Evolutionary conservation across 176 grass and related monocot genomes (phyloP), one percentile per base, ranked within the genome.

Genomic region (Triticum timopheevii): DNA sequence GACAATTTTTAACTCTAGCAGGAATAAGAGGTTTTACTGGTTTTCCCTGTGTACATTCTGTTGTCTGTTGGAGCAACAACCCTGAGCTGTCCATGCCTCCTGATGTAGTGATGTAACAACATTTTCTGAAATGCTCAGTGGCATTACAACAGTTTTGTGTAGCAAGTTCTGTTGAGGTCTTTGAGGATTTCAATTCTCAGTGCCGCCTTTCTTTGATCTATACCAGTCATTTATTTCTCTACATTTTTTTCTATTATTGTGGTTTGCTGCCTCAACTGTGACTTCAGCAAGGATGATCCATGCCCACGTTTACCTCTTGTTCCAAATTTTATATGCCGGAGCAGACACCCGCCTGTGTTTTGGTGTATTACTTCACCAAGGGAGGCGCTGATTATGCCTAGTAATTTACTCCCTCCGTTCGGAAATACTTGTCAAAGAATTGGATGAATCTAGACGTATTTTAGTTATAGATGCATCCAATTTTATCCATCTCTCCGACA

Each of bases 1-100:
- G 63, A 86, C 68, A 96, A 94, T 91, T 94, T 97, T 94, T 99
- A 91, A 90, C 87, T 72, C 59, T 73, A 80, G 58, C 12, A 65
- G 66, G 76, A 68, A 89, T 86, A 92, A 94, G 52, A 80, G 44
- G 58, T 87, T 54, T 54, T 82, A 85, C 89, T 89, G 68, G 62
- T 90, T 92, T 80, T 40, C 30, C 8, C 13, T 40, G 31, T 92
- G 87, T 96, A 83, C 87, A 90, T 89, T 79, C 87, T 70, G 3
- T 77, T 71, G 47, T 56, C 33, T 77, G 12, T 52, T 24, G 52
- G 67, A 61, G 19, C 74, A 54, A 33, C 13, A 76, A 52, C 15
- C 36, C 25, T 19, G 62, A 91, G 85, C 11, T 23, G 24, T 84
- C 36, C 36, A 64, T 8, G 80, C 67, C 58, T 68, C 73, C 36